Conservation (phyloP, 73 alveolate species). For the Paramecium primaurelia region DNA sequence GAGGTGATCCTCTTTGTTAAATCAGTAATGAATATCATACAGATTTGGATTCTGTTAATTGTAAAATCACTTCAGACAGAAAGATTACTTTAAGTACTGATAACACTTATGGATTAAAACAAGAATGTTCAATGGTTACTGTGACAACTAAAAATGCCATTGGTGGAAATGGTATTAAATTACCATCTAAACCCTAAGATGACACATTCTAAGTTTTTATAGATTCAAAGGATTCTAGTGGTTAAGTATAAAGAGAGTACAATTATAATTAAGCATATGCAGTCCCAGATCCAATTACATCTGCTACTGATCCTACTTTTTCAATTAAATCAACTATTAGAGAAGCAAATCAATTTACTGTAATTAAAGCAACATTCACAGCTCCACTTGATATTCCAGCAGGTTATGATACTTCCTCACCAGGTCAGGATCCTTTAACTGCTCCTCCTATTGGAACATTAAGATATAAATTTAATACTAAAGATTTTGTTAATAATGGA, state of each 20-base stretch:
- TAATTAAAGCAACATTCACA: not conserved
- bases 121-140: conserved; percentile 36
- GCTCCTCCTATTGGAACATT: conserved; percentile 50
- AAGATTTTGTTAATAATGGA: conserved; percentile 31
- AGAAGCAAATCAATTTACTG: conserved; percentile 5
- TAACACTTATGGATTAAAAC: conserved; percentile 22
- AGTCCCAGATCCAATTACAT: conserved; percentile 26
- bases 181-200: conserved; percentile 46
- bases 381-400: conserved; percentile 58
- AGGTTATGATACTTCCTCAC: conserved; percentile 45
- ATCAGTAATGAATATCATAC: conserved; percentile 35
- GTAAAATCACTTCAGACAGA: conserved; percentile 48
- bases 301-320: conserved; percentile 12
- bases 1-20: conserved; percentile 40
- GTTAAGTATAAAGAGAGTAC: conserved; percentile 33
- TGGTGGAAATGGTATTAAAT: conserved; percentile 47
- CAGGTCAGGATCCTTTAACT: conserved; percentile 38
- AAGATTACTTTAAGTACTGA: conserved; percentile 39
- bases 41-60: conserved; percentile 44
- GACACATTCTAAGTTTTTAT: conserved; percentile 53
- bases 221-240: conserved; percentile 28
- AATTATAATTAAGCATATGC: conserved; percentile 34
- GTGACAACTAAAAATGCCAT: conserved; percentile 34
- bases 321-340: not conserved
- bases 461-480: conserved; percentile 37